Conservation (phyloP, 768 basidiomycete species). For the Boletus fagicola region DNA sequence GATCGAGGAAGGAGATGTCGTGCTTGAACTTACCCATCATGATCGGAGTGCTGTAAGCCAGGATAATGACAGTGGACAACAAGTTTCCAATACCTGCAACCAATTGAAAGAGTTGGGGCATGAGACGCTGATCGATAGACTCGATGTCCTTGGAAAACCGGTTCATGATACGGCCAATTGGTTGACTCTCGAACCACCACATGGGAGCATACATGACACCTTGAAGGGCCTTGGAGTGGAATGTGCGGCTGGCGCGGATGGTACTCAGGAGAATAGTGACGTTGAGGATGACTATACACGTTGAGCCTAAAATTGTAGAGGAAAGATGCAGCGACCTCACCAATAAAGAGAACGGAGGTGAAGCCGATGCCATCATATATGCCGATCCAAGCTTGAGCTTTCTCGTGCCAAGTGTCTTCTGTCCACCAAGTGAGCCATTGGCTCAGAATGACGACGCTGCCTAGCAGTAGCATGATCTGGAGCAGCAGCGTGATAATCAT, state of each 20-base stretch:
- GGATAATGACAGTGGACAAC: slow-evolving; percentile 23
- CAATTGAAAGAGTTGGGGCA: slow-evolving; percentile 31
- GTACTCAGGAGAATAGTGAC: slow-evolving; percentile 25
- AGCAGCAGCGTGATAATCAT: slow-evolving; percentile 22
- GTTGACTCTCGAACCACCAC: slow-evolving; percentile 34
- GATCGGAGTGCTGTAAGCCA: slow-evolving; percentile 28
- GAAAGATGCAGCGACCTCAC: slow-evolving; percentile 10
- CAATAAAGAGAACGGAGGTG: slow-evolving; percentile 15
- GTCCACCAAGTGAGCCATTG: slow-evolving; percentile 36
- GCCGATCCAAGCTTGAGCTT: slow-evolving; percentile 29
- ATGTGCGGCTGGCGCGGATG: slow-evolving; percentile 26
- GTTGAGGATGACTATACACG: slow-evolving; percentile 25
- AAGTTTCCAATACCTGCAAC: slow-evolving; percentile 25
- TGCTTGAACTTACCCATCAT: slow-evolving; percentile 37
- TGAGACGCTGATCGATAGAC: slow-evolving; percentile 38
- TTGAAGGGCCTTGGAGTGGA: slow-evolving; percentile 24
- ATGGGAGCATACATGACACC: slow-evolving; percentile 28
- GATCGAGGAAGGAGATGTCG: slow-evolving; percentile 6
- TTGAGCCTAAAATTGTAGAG: not conserved
- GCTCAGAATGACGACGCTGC: slow-evolving; percentile 22
- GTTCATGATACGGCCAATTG: slow-evolving; percentile 47
- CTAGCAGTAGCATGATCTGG: slow-evolving; percentile 25
- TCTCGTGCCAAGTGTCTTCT: slow-evolving; percentile 23
- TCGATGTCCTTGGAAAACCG: slow-evolving; percentile 45
- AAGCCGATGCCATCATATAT: slow-evolving; percentile 30